These are phyloP conservation scores for Psilocybe azurescens DNA, from an alignment of 768 basidiomycete species.

Conservation along the genomic window DNA sequence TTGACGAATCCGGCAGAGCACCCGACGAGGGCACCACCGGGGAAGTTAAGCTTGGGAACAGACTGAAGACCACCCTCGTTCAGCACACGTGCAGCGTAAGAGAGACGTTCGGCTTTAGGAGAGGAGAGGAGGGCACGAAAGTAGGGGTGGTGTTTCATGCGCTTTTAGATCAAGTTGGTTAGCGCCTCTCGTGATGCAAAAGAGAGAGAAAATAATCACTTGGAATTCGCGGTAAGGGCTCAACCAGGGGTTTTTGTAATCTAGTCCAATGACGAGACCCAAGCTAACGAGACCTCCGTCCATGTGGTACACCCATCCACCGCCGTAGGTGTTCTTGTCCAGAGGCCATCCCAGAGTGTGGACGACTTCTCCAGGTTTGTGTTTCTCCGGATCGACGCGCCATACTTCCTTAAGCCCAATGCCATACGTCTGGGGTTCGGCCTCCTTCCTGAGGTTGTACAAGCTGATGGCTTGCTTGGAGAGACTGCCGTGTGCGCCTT, in stretches of 20 bases:
- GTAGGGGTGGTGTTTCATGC: constrained; percentile 97
- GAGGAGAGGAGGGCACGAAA: constrained; percentile 82
- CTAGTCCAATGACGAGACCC: constrained; percentile 91
- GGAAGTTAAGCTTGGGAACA: constrained; percentile 84
- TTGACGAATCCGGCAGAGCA: constrained; percentile 97
- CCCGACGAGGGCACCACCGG: constrained; percentile 93
- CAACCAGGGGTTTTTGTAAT: constrained; percentile 93
- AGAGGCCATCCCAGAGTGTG: constrained; percentile 97
- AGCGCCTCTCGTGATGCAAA: neutral
- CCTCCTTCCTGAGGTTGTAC: constrained; percentile 72
- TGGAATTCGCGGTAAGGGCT: constrained; percentile 94
- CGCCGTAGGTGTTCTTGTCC: constrained; percentile 84
- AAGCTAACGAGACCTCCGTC: constrained; percentile 87
- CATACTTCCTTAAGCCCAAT: constrained; percentile 98
- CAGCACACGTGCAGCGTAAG: constrained; percentile 88
- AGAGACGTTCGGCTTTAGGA: constrained; percentile 68
- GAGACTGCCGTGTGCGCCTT: constrained; percentile 93
- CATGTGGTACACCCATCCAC: constrained; percentile 97
- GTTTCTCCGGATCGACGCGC: constrained; percentile 71
- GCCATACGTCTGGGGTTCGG: constrained; percentile 92
- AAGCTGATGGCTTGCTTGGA: constrained; percentile 78
- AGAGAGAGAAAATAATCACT: constrained; percentile 45
- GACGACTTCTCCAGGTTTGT: constrained; percentile 81
- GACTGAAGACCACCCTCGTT: constrained; percentile 96
- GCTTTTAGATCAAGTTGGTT: constrained; percentile 23